Conservation (phyloP, 2,329 filamentous ascomycete species). For the Ceratocystis eucalypticola region DNA sequence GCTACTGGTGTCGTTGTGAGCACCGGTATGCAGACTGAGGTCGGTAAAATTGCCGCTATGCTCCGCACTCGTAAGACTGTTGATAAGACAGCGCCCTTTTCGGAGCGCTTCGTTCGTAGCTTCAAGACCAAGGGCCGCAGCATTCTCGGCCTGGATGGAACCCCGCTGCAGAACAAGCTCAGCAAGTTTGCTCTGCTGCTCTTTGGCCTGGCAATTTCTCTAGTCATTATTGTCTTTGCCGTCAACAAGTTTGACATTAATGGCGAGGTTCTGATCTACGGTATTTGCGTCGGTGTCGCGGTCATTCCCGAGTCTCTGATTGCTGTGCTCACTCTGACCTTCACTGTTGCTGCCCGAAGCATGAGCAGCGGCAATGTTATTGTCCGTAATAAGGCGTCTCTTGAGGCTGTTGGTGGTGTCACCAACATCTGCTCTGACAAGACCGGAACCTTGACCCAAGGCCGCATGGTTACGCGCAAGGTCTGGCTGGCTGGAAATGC, state of each 20-base stretch:
- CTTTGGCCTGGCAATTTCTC: slow-evolving; percentile 54
- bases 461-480: slow-evolving; percentile 52
- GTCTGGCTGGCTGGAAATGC: slow-evolving; percentile 46
- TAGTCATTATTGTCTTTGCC: slow-evolving; percentile 49
- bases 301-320: slow-evolving; percentile 55
- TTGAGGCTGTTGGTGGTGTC: slow-evolving; percentile 56
- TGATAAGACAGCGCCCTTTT: slow-evolving; percentile 27
- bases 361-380: slow-evolving; percentile 54
- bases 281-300: slow-evolving; percentile 47
- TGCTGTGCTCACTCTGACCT: slow-evolving; percentile 57
- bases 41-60: slow-evolving; percentile 61
- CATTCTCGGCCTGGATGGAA: slow-evolving; percentile 57
- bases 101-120: slow-evolving; percentile 33
- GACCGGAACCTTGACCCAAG: slow-evolving; percentile 52
- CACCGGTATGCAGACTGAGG: slow-evolving; percentile 61
- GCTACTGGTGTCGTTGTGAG: slow-evolving; percentile 54
- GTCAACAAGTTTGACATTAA: slow-evolving; percentile 40
- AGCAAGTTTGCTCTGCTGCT: slow-evolving; percentile 73
- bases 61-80: slow-evolving; percentile 44
- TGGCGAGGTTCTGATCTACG: slow-evolving; percentile 47
- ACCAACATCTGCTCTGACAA: slow-evolving; percentile 60
- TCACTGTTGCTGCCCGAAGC: slow-evolving; percentile 51
- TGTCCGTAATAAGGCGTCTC: slow-evolving; percentile 49
- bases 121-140: slow-evolving; percentile 34
- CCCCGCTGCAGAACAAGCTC: slow-evolving; percentile 71